Conservation (phyloP, 1,139 yeast genomes). For the Yamadazyma aaseri region DNA sequence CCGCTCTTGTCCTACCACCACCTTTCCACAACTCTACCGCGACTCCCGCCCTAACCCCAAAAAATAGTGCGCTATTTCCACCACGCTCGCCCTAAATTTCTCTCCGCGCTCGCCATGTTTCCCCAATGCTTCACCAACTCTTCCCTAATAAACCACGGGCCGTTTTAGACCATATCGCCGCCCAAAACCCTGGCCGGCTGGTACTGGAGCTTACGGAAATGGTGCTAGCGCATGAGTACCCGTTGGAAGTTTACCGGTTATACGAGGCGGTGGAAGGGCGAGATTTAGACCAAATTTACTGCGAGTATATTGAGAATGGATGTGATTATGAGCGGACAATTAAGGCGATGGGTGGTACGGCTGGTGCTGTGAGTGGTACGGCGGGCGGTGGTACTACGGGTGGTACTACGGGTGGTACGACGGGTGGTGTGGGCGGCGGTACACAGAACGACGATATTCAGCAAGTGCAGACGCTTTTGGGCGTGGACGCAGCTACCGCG, state of each 20-base stretch:
- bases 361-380: not conserved
- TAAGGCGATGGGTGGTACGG: conserved; percentile 1
- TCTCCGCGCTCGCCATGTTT: too few species aligned
- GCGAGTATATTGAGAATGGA: conserved; percentile 1
- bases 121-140: not conserved
- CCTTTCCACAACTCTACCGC: too few species aligned
- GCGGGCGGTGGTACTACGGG: not conserved
- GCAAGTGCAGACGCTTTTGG: too few species aligned
- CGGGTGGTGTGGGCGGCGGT: not conserved
- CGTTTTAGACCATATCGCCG: not conserved
- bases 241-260: conserved; percentile 11
- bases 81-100: too few species aligned
- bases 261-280: conserved; percentile 12
- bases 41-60: too few species aligned
- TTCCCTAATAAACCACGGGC: not conserved
- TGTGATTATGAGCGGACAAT: conserved; percentile 6
- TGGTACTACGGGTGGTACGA: not conserved
- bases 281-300: conserved; percentile 5
- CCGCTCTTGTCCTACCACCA: too few species aligned
- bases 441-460: too few species aligned
- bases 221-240: conserved; percentile 6
- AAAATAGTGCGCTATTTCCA: too few species aligned
- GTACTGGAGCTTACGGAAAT: conserved; percentile 1
- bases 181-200: not conserved
- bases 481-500: too few species aligned